Conservation (phyloP, 129 eudicot genomes). For the Flaveria bidentis region DNA sequence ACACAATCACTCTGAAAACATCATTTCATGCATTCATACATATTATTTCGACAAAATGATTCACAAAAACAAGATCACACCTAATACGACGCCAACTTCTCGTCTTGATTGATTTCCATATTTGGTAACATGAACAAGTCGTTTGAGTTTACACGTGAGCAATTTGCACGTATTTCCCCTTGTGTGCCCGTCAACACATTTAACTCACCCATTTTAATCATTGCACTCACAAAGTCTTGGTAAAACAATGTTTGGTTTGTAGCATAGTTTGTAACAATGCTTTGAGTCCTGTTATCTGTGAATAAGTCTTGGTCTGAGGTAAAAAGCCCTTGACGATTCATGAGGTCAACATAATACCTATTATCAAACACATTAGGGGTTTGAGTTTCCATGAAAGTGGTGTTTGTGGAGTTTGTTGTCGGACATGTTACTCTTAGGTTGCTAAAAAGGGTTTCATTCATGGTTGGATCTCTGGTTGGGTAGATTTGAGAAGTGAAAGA, state of each 20-base stretch:
- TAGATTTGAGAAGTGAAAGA: constrained; percentile 53
- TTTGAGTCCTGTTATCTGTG: constrained; percentile 51
- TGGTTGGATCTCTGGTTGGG: constrained; percentile 58
- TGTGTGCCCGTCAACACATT: constrained; percentile 53
- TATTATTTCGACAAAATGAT: constrained; percentile 5
- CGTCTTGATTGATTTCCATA: constrained; percentile 8
- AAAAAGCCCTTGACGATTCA: constrained; percentile 66
- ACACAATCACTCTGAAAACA: neutral
- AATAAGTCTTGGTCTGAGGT: constrained; percentile 68
- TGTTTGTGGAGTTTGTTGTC: constrained; percentile 34
- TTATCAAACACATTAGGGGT: constrained; percentile 70
- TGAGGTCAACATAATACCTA: constrained; percentile 60
- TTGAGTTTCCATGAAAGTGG: constrained; percentile 49
- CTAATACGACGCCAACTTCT: constrained; percentile 23
- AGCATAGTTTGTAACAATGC: constrained; percentile 51
- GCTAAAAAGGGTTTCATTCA: constrained; percentile 52
- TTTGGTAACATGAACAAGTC: constrained; percentile 15
- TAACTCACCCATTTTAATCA: constrained; percentile 70
- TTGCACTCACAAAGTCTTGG: constrained; percentile 54
- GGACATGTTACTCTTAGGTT: constrained; percentile 50
- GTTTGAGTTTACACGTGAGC: constrained; percentile 48
- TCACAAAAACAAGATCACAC: constrained; percentile 4
- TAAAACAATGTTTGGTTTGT: constrained; percentile 50
- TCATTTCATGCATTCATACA: constrained; percentile 14
- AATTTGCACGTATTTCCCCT: constrained; percentile 61